These are phyloP conservation scores for Plenodomus lindquistii DNA, from an alignment of 2,329 filamentous ascomycete species.

Conservation along the genomic window DNA sequence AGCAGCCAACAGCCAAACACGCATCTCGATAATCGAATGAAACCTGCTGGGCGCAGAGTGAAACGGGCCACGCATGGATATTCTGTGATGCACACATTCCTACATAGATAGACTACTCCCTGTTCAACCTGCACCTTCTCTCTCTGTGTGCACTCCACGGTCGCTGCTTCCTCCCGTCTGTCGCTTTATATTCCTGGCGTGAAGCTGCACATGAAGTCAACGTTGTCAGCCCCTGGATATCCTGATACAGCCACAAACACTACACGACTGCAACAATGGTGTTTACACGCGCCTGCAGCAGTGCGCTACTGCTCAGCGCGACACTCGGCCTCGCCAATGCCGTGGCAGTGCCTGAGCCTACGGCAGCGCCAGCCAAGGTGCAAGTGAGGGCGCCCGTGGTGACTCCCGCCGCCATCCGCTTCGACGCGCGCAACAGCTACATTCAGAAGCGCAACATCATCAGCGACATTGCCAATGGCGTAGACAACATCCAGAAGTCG, in stretches of 20 bases:
- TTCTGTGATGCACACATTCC: no score
- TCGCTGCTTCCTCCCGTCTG: slow-evolving; percentile 10
- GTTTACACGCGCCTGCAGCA: slow-evolving; percentile 14
- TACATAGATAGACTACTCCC: background rate
- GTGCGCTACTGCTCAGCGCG: slow-evolving; percentile 26
- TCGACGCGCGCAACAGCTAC: slow-evolving; percentile 37
- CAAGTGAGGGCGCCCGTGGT: slow-evolving; percentile 34
- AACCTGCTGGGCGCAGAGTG: slow-evolving; percentile 4
- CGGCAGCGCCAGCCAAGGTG: slow-evolving; percentile 33
- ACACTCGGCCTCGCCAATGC: slow-evolving; percentile 27
- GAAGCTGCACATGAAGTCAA: slow-evolving; percentile 1
- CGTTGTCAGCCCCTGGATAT: slow-evolving; percentile 3
- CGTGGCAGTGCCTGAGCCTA: slow-evolving; percentile 37
- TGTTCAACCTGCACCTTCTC: background rate
- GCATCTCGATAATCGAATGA: background rate
- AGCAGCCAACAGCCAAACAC: slow-evolving; percentile 1
- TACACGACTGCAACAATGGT: slow-evolving; percentile 16
- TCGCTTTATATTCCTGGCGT: slow-evolving; percentile 7
- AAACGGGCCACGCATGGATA: slow-evolving; percentile 2
- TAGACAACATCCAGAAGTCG: slow-evolving; percentile 33
- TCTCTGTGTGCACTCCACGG: background rate
- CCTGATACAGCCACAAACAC: background rate
- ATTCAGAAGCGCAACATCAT: slow-evolving; percentile 38
- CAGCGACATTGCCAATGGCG: slow-evolving; percentile 37
- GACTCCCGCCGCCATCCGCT: slow-evolving; percentile 41